Conservation (phyloP, 1,284 basidiomycete species). For the Puccinia novopanici region DNA sequence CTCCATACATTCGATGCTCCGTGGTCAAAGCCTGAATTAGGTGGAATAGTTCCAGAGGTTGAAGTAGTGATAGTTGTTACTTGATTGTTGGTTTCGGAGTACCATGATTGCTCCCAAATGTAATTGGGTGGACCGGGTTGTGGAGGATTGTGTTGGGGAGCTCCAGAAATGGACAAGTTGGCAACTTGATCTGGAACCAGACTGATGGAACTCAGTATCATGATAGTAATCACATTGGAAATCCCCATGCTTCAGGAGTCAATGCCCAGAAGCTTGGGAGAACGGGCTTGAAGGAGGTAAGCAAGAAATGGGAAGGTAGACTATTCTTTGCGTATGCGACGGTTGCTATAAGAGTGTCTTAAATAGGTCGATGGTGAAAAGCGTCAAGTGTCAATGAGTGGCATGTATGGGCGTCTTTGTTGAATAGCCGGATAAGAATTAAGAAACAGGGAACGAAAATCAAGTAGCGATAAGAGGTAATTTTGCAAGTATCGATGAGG, state of each 20-base stretch:
- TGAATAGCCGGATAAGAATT: conserved; percentile 3
- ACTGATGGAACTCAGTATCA: neutral
- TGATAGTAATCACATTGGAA: neutral
- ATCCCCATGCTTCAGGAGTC: conserved; percentile 13
- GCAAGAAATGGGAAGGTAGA: neutral
- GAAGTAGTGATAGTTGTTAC: conserved; percentile 24
- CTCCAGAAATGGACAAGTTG: conserved; percentile 8
- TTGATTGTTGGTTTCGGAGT: conserved; percentile 28
- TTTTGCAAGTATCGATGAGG: neutral
- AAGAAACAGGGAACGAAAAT: neutral
- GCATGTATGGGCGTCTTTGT: conserved; percentile 13
- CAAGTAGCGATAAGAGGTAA: too few relatives aligned
- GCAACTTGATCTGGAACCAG: neutral
- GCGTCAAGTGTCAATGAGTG: conserved; percentile 18
- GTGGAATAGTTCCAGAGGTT: conserved; percentile 34
- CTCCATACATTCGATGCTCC: conserved; percentile 28
- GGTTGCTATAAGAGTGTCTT: neutral
- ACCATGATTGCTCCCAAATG: conserved; percentile 33
- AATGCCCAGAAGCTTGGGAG: neutral
- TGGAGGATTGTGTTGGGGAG: neutral
- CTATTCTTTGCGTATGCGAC: neutral
- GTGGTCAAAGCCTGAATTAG: neutral
- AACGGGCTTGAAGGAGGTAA: neutral
- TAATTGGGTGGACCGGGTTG: neutral
- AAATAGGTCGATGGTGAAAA: conserved; percentile 8